Percentiles rank a stretch among this genome's conserved stretches.
Conservation (phyloP, 768 basidiomycete genomes). For the Phanerodontia chrysosporium region DNA sequence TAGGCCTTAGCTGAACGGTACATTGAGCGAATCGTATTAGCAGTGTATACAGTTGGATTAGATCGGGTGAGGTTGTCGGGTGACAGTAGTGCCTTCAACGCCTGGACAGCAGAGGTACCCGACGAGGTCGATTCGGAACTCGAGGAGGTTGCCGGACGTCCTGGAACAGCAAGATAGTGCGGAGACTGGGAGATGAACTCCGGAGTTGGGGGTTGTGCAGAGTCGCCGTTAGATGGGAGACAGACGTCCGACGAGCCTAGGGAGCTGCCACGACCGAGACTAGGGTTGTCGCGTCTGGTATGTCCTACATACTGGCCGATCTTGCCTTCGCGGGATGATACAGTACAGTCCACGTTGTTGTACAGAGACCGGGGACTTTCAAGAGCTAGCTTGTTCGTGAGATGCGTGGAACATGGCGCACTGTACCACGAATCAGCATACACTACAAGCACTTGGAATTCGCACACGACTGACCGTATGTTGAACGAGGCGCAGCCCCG, state of each 20-base stretch:
- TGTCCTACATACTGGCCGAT: not conserved
- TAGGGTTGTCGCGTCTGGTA: too few species aligned
- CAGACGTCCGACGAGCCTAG: not conserved
- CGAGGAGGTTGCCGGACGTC: not conserved
- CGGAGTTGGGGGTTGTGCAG: too few species aligned
- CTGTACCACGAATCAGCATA: not conserved
- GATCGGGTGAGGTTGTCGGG: slow-evolving; percentile 1
- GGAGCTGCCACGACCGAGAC: not conserved
- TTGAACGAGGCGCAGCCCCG: slow-evolving; percentile 20
- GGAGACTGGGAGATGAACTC: too few species aligned
- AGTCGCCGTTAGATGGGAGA: not conserved
- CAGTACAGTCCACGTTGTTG: not conserved
- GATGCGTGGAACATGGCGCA: not conserved
- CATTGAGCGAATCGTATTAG: slow-evolving; percentile 34
- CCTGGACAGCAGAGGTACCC: slow-evolving; percentile 7
- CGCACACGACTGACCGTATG: slow-evolving; percentile 3
- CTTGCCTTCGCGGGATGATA: not conserved
- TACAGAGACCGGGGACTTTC: not conserved
- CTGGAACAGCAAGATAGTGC: too few species aligned
- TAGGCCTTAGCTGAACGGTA: slow-evolving; percentile 32
- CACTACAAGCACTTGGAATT: too few species aligned
- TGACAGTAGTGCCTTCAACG: slow-evolving; percentile 5
- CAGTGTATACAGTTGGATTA: slow-evolving; percentile 20
- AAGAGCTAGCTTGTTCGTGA: not conserved
- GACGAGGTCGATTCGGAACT: not conserved